Conservation (phyloP, 805 yeast species). For the Ogataea siamensis region DNA sequence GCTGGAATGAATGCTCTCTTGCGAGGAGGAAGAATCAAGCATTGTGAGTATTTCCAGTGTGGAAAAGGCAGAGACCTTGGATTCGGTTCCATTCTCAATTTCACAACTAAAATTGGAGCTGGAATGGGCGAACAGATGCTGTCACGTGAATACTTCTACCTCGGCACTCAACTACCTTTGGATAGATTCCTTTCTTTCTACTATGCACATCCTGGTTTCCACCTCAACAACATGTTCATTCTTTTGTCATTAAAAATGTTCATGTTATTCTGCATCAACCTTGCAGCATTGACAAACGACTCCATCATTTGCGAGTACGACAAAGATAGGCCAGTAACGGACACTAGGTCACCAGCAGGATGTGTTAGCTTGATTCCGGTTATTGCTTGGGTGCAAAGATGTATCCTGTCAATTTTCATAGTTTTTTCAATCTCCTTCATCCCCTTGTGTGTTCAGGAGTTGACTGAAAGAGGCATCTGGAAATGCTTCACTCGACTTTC, state of each 20-base stretch:
- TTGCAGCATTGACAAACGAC: conserved; percentile 62
- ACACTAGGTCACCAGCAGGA: conserved; percentile 61
- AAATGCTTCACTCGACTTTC: conserved; percentile 60
- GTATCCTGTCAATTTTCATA: conserved; percentile 68
- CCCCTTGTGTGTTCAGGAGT: conserved; percentile 74
- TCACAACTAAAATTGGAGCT: conserved; percentile 82
- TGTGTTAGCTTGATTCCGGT: conserved; percentile 70
- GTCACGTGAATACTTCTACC: conserved; percentile 76
- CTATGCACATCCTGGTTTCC: conserved; percentile 87
- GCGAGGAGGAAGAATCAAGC: conserved; percentile 82
- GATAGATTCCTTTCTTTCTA: conserved; percentile 78
- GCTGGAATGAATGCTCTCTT: conserved; percentile 80
- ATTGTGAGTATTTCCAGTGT: conserved; percentile 80
- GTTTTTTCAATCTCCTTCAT: conserved; percentile 73
- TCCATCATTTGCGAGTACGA: conserved; percentile 62
- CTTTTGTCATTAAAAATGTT: conserved; percentile 66
- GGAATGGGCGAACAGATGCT: conserved; percentile 90
- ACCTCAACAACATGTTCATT: conserved; percentile 73
- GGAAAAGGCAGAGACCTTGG: conserved; percentile 88
- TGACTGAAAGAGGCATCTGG: conserved; percentile 74
- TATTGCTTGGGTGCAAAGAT: conserved; percentile 71
- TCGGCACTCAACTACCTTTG: conserved; percentile 72
- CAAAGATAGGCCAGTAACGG: conserved; percentile 57
- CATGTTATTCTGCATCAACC: conserved; percentile 53
- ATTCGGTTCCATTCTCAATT: conserved; percentile 76